A percentile compares a stretch with the other conserved stretches of the same genome.
Evolutionary conservation across 495 filamentous ascomycete genomes (phyloP).

Genomic region (Parachaetomium inaequale): DNA sequence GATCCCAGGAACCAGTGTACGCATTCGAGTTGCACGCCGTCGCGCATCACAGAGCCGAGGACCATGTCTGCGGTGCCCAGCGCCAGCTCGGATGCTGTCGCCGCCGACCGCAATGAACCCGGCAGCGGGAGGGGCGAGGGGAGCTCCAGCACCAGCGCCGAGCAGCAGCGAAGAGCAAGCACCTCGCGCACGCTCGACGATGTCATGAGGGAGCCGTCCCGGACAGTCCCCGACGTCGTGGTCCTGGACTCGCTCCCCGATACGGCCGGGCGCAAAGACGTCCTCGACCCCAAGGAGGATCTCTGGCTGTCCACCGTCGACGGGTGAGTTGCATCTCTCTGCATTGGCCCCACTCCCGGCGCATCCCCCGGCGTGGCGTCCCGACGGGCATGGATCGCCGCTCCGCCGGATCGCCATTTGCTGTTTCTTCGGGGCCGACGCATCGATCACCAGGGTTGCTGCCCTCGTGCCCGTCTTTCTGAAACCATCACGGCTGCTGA

Average conservation of each 20-base stretch:
- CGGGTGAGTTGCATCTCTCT: slow-evolving; percentile 38
- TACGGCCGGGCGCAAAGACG: slow-evolving; percentile 20
- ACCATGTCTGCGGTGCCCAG: slow-evolving; percentile 1
- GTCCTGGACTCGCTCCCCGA: slow-evolving; percentile 33
- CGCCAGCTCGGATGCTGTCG: slow-evolving; percentile 2
- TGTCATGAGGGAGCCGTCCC: slow-evolving; percentile 41
- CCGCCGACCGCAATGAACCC: background rate
- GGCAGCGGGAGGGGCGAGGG: slow-evolving; percentile 2
- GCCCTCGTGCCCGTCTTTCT: background rate
- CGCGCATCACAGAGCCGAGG: background rate
- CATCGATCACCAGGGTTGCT: background rate
- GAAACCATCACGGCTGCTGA: slow-evolving; percentile 9
- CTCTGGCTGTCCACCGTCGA: slow-evolving; percentile 45
- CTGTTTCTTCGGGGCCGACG: background rate
- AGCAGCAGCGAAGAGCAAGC: slow-evolving; percentile 5
- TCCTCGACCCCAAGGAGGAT: slow-evolving; percentile 42
- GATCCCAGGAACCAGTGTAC: too few relatives aligned
- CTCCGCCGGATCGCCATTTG: background rate
- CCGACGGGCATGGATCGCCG: background rate
- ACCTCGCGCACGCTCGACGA: slow-evolving; percentile 34
- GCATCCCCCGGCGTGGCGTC: slow-evolving; percentile 5
- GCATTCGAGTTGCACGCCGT: background rate
- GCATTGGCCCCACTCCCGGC: slow-evolving; percentile 6
- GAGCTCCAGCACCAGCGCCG: background rate
- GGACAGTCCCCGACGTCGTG: slow-evolving; percentile 37